phyloP scores from a whole-genome alignment of 345 rosid species.

The Diplotaxis tenuifolia region DNA sequence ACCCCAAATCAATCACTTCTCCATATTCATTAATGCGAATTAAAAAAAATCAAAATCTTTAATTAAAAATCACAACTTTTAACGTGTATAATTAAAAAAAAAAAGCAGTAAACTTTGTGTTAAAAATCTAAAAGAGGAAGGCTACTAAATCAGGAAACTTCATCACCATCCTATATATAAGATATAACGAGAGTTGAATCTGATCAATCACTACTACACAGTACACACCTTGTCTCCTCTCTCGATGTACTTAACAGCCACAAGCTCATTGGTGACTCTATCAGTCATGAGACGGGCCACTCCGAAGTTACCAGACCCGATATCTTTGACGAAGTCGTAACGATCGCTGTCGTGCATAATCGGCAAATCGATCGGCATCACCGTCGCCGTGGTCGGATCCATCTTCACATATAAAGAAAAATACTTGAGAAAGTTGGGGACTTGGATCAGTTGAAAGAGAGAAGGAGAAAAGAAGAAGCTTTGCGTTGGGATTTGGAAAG shows the following conservation, averaged over 20 bases:
- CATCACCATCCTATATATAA: not conserved
- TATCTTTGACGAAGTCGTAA: constrained; percentile 84
- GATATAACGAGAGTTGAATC: no score
- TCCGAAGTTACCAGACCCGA: constrained; percentile 89
- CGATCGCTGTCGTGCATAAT: constrained; percentile 93
- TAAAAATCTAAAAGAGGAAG: constrained; percentile 8
- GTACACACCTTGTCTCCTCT: constrained; percentile 43
- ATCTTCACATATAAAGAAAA: not conserved
- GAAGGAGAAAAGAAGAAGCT: constrained; percentile 2
- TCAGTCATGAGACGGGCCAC: constrained; percentile 91
- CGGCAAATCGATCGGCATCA: constrained; percentile 71
- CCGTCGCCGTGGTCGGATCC: constrained; percentile 53
- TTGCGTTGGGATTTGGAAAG: constrained; percentile 8
- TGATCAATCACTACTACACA: no score
- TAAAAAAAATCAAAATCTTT: no score
- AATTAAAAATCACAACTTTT: no score
- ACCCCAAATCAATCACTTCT: no score
- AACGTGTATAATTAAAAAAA: no score
- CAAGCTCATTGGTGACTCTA: constrained; percentile 69
- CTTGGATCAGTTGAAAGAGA: no score
- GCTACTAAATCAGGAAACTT: constrained; percentile 36
- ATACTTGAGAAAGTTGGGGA: no score
- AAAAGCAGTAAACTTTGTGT: no score
- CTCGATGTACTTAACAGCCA: constrained; percentile 97
- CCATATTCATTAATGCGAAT: no score